Evolutionary conservation across 1,284 basidiomycete species (phyloP).

Genomic region (Schizophyllum amplum): DNA sequence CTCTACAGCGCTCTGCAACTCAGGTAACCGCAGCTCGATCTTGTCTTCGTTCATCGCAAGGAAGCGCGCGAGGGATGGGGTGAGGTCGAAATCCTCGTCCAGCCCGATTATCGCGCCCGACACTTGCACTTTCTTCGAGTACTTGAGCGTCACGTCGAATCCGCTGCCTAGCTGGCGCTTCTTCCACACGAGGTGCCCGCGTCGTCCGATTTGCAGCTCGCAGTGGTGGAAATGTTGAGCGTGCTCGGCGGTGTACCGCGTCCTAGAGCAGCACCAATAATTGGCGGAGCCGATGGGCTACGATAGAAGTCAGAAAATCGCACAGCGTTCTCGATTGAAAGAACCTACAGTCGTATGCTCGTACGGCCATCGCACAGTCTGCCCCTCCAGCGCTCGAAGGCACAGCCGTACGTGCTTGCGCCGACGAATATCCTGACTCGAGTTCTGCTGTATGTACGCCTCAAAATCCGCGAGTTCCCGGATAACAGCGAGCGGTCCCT

Average conservation of each 20-base stretch:
- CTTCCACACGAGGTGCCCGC: slow-evolving; percentile 49
- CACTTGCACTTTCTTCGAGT: slow-evolving; percentile 42
- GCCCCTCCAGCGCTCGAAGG: slow-evolving; percentile 62
- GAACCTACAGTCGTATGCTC: slow-evolving; percentile 44
- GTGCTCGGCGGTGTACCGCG: slow-evolving; percentile 40
- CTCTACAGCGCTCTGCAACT: slow-evolving; percentile 41
- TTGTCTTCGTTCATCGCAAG: slow-evolving; percentile 51
- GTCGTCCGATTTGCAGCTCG: slow-evolving; percentile 47
- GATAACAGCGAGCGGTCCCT: slow-evolving; percentile 45
- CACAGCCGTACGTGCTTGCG: slow-evolving; percentile 59
- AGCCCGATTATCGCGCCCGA: slow-evolving; percentile 57
- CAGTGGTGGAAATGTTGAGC: slow-evolving; percentile 43
- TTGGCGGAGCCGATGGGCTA: slow-evolving; percentile 37
- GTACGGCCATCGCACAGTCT: slow-evolving; percentile 59
- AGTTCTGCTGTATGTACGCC: slow-evolving; percentile 60
- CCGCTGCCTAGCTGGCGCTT: slow-evolving; percentile 61
- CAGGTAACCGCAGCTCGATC: slow-evolving; percentile 36
- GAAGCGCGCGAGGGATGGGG: slow-evolving; percentile 55
- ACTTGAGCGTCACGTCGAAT: slow-evolving; percentile 58
- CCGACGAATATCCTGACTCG: slow-evolving; percentile 37
- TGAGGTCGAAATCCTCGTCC: slow-evolving; percentile 61
- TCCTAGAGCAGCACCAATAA: slow-evolving; percentile 31
- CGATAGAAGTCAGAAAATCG: neutral
- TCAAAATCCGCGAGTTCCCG: slow-evolving; percentile 45
- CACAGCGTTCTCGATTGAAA: slow-evolving; percentile 1